phyloP scores from a whole-genome alignment of 2,329 filamentous ascomycete species.

The Neonectria punicea region DNA sequence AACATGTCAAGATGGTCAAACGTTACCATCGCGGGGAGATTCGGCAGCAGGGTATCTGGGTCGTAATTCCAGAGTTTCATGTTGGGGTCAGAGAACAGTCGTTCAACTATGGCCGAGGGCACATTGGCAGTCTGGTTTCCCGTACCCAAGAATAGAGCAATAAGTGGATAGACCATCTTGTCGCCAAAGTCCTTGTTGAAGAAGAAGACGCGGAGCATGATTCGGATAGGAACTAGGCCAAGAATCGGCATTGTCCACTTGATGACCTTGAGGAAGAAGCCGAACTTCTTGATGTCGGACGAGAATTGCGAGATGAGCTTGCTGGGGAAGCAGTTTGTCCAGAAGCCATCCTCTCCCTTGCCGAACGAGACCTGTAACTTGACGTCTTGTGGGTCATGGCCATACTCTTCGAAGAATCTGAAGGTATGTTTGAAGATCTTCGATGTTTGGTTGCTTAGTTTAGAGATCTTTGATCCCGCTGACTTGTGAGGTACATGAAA shows the following conservation, averaged over 20 bases:
- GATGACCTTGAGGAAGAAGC: conserved; percentile 52
- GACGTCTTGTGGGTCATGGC: conserved; percentile 66
- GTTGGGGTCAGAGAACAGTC: conserved; percentile 67
- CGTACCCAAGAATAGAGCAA: conserved; percentile 79
- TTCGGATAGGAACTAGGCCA: conserved; percentile 70
- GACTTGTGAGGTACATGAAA: background rate
- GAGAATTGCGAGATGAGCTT: conserved; percentile 65
- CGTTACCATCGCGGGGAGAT: conserved; percentile 72
- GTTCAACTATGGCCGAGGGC: conserved; percentile 72
- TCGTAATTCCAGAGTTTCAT: conserved; percentile 71
- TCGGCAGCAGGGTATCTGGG: conserved; percentile 63
- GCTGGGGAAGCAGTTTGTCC: conserved; percentile 73
- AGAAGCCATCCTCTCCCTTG: conserved; percentile 69
- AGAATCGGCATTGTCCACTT: conserved; percentile 70
- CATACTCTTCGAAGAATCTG: conserved; percentile 70
- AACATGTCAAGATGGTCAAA: conserved; percentile 72
- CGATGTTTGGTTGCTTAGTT: background rate
- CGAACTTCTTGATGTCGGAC: conserved; percentile 51
- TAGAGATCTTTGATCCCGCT: background rate
- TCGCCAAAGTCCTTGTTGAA: conserved; percentile 78
- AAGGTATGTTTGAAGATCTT: conserved; percentile 75
- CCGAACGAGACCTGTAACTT: conserved; percentile 71
- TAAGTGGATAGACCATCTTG: conserved; percentile 75
- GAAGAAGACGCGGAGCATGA: conserved; percentile 73
- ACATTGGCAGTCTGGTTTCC: conserved; percentile 80